Conservation (phyloP, 192 early-diverging fungal species). For the Dissophora globulifera region DNA sequence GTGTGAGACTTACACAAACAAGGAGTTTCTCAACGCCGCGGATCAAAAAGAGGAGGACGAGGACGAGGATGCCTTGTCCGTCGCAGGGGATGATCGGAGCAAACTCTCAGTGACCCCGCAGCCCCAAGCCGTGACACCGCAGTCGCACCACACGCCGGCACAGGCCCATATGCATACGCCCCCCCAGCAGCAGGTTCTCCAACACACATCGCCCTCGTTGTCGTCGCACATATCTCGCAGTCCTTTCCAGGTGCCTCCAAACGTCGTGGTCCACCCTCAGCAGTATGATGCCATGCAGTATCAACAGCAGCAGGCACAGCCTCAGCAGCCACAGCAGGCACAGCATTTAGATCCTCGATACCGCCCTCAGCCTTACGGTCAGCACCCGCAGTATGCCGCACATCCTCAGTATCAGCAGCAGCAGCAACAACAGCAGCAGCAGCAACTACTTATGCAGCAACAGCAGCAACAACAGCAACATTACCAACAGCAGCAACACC, state of each 20-base stretch:
- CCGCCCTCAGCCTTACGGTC: constrained; percentile 19
- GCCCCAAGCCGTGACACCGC: constrained; percentile 29
- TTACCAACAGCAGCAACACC: constrained; percentile 16
- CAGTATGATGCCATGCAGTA: constrained; percentile 31
- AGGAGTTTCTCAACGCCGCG: constrained; percentile 41
- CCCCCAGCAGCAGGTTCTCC: constrained; percentile 23
- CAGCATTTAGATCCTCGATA: constrained; percentile 37
- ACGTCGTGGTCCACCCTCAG: constrained; percentile 42
- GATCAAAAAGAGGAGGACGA: constrained; percentile 42
- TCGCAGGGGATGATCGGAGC: constrained; percentile 44
- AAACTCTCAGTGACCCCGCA: constrained; percentile 50
- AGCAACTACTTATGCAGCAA: constrained; percentile 15
- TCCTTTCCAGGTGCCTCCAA: constrained; percentile 43
- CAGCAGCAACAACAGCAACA: constrained; percentile 19
- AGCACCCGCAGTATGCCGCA: constrained; percentile 24
- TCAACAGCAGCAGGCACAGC: constrained; percentile 26
- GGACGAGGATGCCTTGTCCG: constrained; percentile 42
- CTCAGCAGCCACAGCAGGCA: constrained; percentile 15
- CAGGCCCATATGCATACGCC: constrained; percentile 41
- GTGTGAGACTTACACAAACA: constrained; percentile 52
- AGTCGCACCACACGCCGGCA: constrained; percentile 34
- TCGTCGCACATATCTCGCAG: constrained; percentile 41
- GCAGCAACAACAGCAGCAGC: constrained; percentile 26
- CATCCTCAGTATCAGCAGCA: constrained; percentile 45
- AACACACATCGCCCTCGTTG: constrained; percentile 43